Conservation (phyloP, 1,139 yeast species). For the Geotrichum siamense region DNA sequence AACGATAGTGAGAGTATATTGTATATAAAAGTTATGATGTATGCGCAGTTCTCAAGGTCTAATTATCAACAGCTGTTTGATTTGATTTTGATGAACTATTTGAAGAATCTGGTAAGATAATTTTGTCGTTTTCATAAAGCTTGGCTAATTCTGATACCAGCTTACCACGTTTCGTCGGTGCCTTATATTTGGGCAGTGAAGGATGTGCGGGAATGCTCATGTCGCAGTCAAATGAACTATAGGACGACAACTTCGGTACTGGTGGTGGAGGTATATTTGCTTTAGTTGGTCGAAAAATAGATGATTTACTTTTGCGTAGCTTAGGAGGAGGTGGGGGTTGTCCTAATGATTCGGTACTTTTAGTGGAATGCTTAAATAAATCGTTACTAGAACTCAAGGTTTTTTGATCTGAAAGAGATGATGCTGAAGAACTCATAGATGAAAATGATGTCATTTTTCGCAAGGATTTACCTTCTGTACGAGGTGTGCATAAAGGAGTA, state of each 20-base stretch:
- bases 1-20: no score
- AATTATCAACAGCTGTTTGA: no score
- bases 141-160: slow-evolving; percentile 33
- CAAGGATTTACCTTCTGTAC: background rate
- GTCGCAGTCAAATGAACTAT: slow-evolving; percentile 5
- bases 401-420: slow-evolving; percentile 10
- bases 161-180: slow-evolving; percentile 26
- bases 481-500: slow-evolving; percentile 6
- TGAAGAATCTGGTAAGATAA: background rate
- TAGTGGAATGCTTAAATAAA: slow-evolving; percentile 1
- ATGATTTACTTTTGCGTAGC: slow-evolving; percentile 16
- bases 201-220: background rate
- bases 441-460: slow-evolving; percentile 3
- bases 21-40: no score
- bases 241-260: slow-evolving; percentile 7
- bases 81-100: no score
- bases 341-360: slow-evolving; percentile 9
- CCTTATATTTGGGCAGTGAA: background rate
- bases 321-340: slow-evolving; percentile 12
- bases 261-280: slow-evolving; percentile 8
- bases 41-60: no score
- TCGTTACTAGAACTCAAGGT: slow-evolving; percentile 1
- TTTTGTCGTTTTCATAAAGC: slow-evolving; percentile 24
- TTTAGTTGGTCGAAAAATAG: slow-evolving; percentile 9
- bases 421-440: slow-evolving; percentile 8